Evolutionary conservation across 192 early-diverging fungal species (phyloP).

Genomic region (Backusella parvicylindrica): DNA sequence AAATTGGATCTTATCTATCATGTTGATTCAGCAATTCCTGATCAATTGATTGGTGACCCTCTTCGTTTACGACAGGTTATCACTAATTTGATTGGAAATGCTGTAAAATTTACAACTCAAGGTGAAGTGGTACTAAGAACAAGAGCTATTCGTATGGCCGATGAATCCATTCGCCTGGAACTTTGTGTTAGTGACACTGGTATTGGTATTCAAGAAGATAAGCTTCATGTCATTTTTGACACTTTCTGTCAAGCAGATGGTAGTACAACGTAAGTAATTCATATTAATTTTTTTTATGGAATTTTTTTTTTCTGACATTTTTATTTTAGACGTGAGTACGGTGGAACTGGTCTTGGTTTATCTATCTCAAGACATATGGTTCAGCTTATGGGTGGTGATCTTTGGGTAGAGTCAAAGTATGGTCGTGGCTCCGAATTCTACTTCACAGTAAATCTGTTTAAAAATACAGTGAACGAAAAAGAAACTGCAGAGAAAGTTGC

Average conservation of each 20-base stretch:
- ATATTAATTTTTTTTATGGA: background rate
- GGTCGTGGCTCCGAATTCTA: slow-evolving; percentile 76
- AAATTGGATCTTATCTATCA: slow-evolving; percentile 55
- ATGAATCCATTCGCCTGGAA: slow-evolving; percentile 49
- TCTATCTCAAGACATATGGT: slow-evolving; percentile 78
- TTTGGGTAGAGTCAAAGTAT: slow-evolving; percentile 72
- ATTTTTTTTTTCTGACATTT: background rate
- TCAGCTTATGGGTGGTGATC: slow-evolving; percentile 71
- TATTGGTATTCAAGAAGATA: slow-evolving; percentile 82
- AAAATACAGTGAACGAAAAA: slow-evolving; percentile 33
- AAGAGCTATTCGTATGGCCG: slow-evolving; percentile 5
- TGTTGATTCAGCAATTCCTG: slow-evolving; percentile 56
- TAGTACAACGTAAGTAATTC: slow-evolving; percentile 53
- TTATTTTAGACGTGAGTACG: slow-evolving; percentile 61
- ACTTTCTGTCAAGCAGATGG: slow-evolving; percentile 83
- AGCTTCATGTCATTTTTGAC: slow-evolving; percentile 72
- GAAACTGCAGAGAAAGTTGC: slow-evolving; percentile 41
- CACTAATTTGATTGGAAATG: slow-evolving; percentile 72
- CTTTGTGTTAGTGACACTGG: slow-evolving; percentile 79
- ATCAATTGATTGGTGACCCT: slow-evolving; percentile 63
- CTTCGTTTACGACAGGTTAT: slow-evolving; percentile 66
- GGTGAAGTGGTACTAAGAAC: slow-evolving; percentile 29
- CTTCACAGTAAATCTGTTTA: slow-evolving; percentile 62
- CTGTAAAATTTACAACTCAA: slow-evolving; percentile 60
- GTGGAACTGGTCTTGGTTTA: slow-evolving; percentile 85